Conservation (phyloP, 2,329 filamentous ascomycete species). For the Neodidymelliopsis sp. region DNA sequence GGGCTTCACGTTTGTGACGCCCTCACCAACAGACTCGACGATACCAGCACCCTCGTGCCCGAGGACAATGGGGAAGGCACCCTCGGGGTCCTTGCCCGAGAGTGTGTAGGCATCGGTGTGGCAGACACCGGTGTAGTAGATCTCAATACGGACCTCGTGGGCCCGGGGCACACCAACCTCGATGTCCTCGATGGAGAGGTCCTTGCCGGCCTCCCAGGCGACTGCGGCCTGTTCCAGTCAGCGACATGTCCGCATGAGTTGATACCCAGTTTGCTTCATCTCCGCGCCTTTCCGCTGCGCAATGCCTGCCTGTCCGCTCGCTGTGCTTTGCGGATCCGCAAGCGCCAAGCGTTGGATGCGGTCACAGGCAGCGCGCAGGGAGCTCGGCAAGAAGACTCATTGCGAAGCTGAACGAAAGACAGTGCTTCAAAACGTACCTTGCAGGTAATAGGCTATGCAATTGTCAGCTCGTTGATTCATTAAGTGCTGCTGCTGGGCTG, state of each 20-base stretch:
- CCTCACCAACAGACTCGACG: conserved; percentile 75
- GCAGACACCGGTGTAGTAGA: conserved; percentile 98
- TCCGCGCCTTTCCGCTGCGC: conserved; percentile 15
- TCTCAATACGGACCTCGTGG: conserved; percentile 94
- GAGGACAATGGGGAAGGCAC: conserved; percentile 54
- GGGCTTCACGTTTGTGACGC: conserved; percentile 90
- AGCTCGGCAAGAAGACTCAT: conserved; percentile 39
- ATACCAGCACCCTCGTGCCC: conserved; percentile 54
- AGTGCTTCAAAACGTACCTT: conserved; percentile 56
- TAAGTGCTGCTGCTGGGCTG: conserved; percentile 2
- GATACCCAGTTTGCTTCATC: neutral
- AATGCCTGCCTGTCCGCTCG: conserved; percentile 3
- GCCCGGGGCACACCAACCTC: conserved; percentile 89
- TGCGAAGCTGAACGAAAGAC: conserved; percentile 71
- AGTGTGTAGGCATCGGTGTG: conserved; percentile 81
- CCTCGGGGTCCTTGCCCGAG: conserved; percentile 91
- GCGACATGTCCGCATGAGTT: conserved; percentile 12
- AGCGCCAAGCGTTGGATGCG: conserved; percentile 23
- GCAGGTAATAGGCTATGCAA: conserved; percentile 83
- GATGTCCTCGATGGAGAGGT: conserved; percentile 86
- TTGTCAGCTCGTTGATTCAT: conserved; percentile 12
- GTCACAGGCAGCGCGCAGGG: conserved; percentile 13
- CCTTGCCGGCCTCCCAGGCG: conserved; percentile 95
- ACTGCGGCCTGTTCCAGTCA: conserved; percentile 74
- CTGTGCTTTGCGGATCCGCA: conserved; percentile 40